These are phyloP conservation scores for Alliaria petiolata DNA, from an alignment of 345 rosid species.

Conservation along the genomic window DNA sequence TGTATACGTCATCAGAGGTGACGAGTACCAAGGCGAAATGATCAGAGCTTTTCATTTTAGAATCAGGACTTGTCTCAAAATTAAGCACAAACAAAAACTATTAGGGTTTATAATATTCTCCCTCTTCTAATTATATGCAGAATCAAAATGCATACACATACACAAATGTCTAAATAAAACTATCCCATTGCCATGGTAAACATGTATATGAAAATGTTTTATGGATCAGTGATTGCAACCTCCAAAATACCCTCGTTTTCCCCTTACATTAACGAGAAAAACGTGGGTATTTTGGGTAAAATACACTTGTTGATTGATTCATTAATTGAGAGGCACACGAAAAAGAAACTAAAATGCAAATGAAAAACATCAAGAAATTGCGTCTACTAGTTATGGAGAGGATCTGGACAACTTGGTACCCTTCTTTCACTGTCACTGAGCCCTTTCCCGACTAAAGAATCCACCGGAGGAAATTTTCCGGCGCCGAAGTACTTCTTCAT, in stretches of 20 bases:
- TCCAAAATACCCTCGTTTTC: slow-evolving; percentile 40
- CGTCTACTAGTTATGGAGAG: slow-evolving; percentile 74
- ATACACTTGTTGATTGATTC: slow-evolving; percentile 9
- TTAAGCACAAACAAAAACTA: not conserved
- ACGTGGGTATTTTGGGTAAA: slow-evolving; percentile 38
- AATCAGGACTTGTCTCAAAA: not conserved
- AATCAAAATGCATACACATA: not conserved
- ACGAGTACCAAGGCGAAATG: slow-evolving; percentile 18
- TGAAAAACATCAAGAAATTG: slow-evolving; percentile 1
- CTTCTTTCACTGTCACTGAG: slow-evolving; percentile 56
- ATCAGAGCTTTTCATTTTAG: not conserved
- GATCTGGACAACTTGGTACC: slow-evolving; percentile 94
- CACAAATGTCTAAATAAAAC: not conserved
- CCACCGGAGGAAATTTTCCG: slow-evolving; percentile 29
- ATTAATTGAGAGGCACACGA: not conserved
- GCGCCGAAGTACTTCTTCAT: slow-evolving; percentile 41
- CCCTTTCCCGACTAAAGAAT: slow-evolving; percentile 36
- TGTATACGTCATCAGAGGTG: not conserved
- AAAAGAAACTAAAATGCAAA: not conserved
- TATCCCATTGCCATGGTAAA: not conserved
- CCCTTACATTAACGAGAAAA: slow-evolving; percentile 26
- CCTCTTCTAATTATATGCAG: not conserved
- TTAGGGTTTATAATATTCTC: not conserved
- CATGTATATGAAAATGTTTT: slow-evolving; percentile 2
- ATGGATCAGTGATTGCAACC: slow-evolving; percentile 17